phyloP scores from a whole-genome alignment of 2,329 filamentous ascomycete species.

The Knufia fluminis region DNA sequence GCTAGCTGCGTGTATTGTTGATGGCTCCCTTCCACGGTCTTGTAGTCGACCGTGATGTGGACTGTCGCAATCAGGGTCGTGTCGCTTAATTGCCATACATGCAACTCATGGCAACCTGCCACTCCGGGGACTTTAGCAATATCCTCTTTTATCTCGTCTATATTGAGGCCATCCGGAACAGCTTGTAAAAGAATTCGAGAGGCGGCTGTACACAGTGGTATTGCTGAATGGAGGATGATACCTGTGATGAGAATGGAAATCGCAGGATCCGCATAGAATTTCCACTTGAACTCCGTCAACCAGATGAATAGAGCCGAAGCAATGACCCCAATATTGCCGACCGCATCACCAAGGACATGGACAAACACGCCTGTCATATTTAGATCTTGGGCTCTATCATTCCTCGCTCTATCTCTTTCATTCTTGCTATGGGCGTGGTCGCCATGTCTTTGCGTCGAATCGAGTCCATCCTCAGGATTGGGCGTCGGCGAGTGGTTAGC shows the following conservation, averaged over 20 bases:
- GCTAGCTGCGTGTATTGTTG: conserved; percentile 83
- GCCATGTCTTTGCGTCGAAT: conserved; percentile 1
- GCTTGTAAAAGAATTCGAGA: conserved; percentile 82
- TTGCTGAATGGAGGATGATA: conserved; percentile 48
- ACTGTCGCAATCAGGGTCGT: conserved; percentile 87
- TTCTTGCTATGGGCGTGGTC: conserved; percentile 7
- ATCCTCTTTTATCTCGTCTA: conserved; percentile 84
- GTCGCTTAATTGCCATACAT: conserved; percentile 94
- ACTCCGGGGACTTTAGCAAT: conserved; percentile 77
- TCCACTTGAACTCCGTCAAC: conserved; percentile 71
- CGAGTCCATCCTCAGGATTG: background rate
- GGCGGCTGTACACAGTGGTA: conserved; percentile 41
- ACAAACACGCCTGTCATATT: conserved; percentile 72
- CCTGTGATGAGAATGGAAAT: conserved; percentile 90
- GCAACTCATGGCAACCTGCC: conserved; percentile 82
- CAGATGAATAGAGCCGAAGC: conserved; percentile 76
- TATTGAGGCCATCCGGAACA: conserved; percentile 74
- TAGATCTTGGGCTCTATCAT: conserved; percentile 52
- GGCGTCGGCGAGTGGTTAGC: conserved; percentile 1
- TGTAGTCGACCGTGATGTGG: conserved; percentile 83
- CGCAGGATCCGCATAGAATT: conserved; percentile 77
- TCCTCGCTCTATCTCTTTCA: conserved; percentile 2
- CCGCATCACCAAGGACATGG: conserved; percentile 44
- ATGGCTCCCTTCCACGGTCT: conserved; percentile 68
- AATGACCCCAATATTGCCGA: conserved; percentile 39